Conservation (phyloP, 208 protist genomes). For the Sergeia podlipaevii region DNA sequence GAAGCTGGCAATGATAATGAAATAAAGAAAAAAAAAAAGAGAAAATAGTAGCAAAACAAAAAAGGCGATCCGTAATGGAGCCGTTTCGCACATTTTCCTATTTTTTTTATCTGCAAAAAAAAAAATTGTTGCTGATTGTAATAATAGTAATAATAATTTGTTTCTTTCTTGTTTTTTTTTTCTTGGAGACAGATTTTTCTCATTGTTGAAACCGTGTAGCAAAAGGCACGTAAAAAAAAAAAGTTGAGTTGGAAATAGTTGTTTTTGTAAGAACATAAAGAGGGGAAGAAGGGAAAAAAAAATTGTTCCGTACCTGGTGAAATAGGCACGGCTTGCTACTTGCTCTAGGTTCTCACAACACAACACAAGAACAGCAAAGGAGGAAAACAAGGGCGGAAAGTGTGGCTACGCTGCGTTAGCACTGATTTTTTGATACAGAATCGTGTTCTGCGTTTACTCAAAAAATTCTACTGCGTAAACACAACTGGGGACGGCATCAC, state of each 20-base stretch:
- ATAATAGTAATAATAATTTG: too few relatives aligned
- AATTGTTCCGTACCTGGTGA: background rate
- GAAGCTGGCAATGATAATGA: background rate
- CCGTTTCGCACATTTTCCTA: background rate
- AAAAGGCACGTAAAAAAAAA: conserved; percentile 5
- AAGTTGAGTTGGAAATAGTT: conserved; percentile 9
- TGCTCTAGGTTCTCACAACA: too few relatives aligned
- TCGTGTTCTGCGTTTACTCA: too few relatives aligned
- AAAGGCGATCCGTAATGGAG: too few relatives aligned
- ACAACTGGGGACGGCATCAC: conserved; percentile 34
- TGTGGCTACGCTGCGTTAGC: too few relatives aligned
- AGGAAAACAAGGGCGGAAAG: too few relatives aligned
- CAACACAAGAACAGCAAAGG: too few relatives aligned
- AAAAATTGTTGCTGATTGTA: too few relatives aligned
- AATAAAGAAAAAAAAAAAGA: conserved; percentile 7
- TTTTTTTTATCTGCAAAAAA: conserved; percentile 9
- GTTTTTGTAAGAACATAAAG: conserved; percentile 16
- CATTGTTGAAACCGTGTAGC: background rate
- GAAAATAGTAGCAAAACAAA: too few relatives aligned
- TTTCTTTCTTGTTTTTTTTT: background rate
- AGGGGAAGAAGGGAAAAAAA: conserved; percentile 7
- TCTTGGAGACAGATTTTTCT: background rate
- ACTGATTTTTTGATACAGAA: too few relatives aligned
- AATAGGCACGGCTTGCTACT: too few relatives aligned
- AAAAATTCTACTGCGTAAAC: too few relatives aligned